Conservation (phyloP, 169 alveolate genomes). For the Miamiensis avidus region DNA sequence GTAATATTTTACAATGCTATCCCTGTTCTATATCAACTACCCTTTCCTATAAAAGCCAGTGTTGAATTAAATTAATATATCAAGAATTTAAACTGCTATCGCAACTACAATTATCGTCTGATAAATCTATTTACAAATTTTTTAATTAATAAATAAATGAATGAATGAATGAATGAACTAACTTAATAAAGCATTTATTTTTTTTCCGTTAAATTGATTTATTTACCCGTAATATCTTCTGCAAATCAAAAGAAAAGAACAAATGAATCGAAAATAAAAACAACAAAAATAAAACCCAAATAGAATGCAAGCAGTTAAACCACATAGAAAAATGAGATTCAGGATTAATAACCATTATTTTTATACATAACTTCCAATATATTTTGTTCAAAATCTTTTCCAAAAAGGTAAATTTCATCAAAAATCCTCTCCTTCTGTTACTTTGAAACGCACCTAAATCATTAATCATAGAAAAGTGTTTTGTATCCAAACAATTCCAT, state of each 20-base stretch:
- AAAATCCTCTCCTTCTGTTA: too few species aligned
- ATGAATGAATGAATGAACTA: too few species aligned
- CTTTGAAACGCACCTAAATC: too few species aligned
- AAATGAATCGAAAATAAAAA: neutral
- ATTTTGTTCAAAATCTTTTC: neutral
- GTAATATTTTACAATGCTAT: neutral
- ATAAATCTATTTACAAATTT: neutral
- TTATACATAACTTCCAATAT: neutral
- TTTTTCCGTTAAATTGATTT: too few species aligned
- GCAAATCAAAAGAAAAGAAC: neutral
- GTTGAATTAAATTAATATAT: neutral
- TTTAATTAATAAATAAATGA: too few species aligned
- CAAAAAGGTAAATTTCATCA: too few species aligned
- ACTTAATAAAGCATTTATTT: neutral
- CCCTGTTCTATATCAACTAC: neutral
- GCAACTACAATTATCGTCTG: neutral
- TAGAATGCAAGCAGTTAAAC: neutral
- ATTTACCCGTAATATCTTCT: neutral
- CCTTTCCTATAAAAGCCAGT: neutral
- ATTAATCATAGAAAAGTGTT: too few species aligned
- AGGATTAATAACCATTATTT: neutral
- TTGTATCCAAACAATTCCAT: too few species aligned
- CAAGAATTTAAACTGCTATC: neutral
- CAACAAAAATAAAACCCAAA: neutral
- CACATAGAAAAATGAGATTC: too few species aligned